phyloP scores from a whole-genome alignment of 257 asterid genomes.

The Scutellaria galericulata region DNA sequence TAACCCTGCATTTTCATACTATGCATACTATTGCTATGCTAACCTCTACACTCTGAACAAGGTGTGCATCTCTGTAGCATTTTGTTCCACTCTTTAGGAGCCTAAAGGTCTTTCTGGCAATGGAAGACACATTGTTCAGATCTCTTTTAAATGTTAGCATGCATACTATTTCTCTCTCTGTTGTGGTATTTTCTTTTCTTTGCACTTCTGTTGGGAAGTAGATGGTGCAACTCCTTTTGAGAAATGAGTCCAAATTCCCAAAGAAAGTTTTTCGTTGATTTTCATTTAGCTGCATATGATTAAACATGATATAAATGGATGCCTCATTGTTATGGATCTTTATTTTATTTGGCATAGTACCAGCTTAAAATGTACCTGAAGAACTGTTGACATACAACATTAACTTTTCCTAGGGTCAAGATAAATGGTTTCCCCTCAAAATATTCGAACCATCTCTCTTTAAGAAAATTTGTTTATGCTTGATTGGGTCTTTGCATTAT shows the following conservation, averaged over 20 bases:
- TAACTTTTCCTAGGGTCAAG: constrained; percentile 15
- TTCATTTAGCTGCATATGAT: not conserved
- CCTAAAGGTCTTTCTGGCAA: constrained; percentile 26
- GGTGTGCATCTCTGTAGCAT: constrained; percentile 48
- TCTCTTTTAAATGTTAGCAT: not conserved
- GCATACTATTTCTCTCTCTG: not conserved
- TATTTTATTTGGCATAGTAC: not conserved
- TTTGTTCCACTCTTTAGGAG: not conserved
- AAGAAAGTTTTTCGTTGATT: not conserved
- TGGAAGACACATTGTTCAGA: not conserved
- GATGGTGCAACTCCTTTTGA: constrained; percentile 1
- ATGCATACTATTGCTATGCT: constrained; percentile 95
- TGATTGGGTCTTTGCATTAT: constrained; percentile 1
- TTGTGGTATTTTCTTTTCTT: constrained; percentile 11
- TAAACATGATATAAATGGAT: not conserved
- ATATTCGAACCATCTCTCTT: not conserved
- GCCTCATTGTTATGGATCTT: not conserved
- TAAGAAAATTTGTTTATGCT: not conserved
- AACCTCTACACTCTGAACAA: constrained; percentile 93
- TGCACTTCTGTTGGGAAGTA: constrained; percentile 1
- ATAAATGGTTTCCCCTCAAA: not conserved
- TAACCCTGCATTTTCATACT: constrained; percentile 95
- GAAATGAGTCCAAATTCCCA: not conserved
- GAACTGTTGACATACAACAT: not conserved
- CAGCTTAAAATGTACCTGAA: constrained; percentile 1